phyloP scores from a whole-genome alignment of 1,139 yeast genomes.

The Debaryomycetaceae sp. region DNA sequence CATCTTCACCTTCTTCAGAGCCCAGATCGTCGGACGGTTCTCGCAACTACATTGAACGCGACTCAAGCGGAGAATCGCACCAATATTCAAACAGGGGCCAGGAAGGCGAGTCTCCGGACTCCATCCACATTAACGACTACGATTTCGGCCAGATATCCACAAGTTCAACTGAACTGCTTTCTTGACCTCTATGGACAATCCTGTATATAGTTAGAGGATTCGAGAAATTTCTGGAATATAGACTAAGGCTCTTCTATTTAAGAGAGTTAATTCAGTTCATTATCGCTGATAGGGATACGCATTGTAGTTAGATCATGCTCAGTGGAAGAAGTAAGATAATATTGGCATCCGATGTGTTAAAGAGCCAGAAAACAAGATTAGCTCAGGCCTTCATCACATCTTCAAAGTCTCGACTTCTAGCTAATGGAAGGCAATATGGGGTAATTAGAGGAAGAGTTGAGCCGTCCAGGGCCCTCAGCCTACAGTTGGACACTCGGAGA shows the following conservation, averaged over 20 bases:
- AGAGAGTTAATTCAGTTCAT: too few species aligned
- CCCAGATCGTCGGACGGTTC: neutral
- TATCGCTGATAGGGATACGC: too few species aligned
- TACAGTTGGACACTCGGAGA: neutral
- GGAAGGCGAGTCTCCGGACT: neutral
- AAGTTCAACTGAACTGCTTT: too few species aligned
- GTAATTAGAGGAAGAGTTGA: neutral
- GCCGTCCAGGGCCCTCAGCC: neutral
- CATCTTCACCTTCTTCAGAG: neutral
- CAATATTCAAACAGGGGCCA: neutral
- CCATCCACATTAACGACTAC: neutral
- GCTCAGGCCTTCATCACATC: neutral
- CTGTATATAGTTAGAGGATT: constrained; percentile 3
- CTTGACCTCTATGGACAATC: neutral
- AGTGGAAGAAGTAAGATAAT: neutral
- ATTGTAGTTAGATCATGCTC: neutral
- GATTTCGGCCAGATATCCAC: neutral
- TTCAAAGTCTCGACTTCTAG: neutral
- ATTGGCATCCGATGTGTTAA: neutral
- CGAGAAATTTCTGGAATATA: constrained; percentile 5
- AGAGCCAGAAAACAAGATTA: neutral
- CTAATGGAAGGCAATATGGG: neutral
- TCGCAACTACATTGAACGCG: neutral
- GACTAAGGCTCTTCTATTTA: too few species aligned
- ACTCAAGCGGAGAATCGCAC: neutral